A percentile compares a stretch with the other conserved stretches of the same genome.
These are phyloP conservation scores for Neospora caninum DNA, from an alignment of 169 alveolate species.

Conservation along the genomic window DNA sequence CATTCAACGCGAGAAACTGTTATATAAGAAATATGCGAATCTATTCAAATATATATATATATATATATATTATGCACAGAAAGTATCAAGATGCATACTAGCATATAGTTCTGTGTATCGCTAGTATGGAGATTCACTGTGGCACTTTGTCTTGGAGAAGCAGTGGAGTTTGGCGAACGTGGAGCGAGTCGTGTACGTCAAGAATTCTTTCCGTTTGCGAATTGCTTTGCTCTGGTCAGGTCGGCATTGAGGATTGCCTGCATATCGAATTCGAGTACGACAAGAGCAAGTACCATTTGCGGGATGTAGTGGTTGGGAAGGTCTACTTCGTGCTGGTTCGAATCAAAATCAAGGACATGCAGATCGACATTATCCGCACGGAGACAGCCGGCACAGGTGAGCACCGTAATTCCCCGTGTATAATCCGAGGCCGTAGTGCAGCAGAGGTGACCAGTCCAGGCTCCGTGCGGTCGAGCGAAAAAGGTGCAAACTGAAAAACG, in stretches of 20 bases:
- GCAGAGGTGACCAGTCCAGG: background rate
- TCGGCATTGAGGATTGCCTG: constrained; percentile 98
- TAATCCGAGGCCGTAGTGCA: background rate
- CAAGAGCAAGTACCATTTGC: constrained; percentile 94
- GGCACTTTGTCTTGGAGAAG: too few species aligned
- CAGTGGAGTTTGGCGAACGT: background rate
- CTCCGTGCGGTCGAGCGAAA: background rate
- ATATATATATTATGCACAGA: background rate
- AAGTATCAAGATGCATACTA: background rate
- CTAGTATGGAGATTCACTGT: too few species aligned
- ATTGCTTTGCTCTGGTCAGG: constrained; percentile 72
- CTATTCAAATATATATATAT: background rate
- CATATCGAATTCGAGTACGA: constrained; percentile 85
- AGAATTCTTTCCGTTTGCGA: background rate
- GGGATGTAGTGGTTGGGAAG: constrained; percentile 97
- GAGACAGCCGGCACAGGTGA: constrained; percentile 69
- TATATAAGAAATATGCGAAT: background rate
- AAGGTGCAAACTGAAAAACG: too few species aligned
- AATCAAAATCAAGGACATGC: constrained; percentile 98
- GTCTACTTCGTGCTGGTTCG: constrained; percentile 97
- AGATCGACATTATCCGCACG: constrained; percentile 77
- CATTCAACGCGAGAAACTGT: background rate
- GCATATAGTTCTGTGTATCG: background rate
- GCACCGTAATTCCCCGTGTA: background rate
- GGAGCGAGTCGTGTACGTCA: background rate